phyloP scores from a whole-genome alignment of 2,329 filamentous ascomycete species.

The Penicillium vulpinum region DNA sequence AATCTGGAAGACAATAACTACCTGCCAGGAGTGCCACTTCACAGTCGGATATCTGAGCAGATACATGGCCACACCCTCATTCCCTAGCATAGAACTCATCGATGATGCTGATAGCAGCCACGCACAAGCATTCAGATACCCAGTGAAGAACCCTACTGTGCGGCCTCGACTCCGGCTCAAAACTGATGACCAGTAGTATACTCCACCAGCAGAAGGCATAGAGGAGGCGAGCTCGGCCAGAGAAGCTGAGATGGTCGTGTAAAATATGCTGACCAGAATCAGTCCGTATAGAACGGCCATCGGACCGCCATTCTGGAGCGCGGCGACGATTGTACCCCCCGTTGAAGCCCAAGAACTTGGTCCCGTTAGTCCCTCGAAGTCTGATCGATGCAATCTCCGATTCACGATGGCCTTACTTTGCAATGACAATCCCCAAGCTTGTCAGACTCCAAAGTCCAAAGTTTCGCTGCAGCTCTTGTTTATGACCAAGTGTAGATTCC shows the following conservation, averaged over 20 bases:
- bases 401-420: constrained; percentile 22
- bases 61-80: constrained; percentile 36
- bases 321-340: constrained; percentile 56
- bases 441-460: constrained; percentile 58
- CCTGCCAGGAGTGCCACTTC: constrained; percentile 33
- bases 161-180: constrained; percentile 52
- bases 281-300: constrained; percentile 62
- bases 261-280: constrained; percentile 48
- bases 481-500: constrained; percentile 50
- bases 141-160: constrained; percentile 42
- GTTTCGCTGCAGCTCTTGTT: constrained; percentile 60
- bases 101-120: constrained; percentile 35
- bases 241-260: constrained; percentile 55
- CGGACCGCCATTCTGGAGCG: constrained; percentile 60
- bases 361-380: not conserved
- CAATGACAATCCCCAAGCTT: constrained; percentile 59
- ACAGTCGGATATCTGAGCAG: constrained; percentile 24
- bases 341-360: constrained; percentile 60
- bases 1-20: constrained; percentile 42
- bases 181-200: constrained; percentile 61
- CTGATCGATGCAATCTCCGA: not conserved
- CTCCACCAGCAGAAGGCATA: constrained; percentile 55
- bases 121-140: constrained; percentile 36
- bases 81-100: constrained; percentile 35
- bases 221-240: constrained; percentile 59